These are phyloP conservation scores for Penicillium taxi DNA, from an alignment of 495 filamentous ascomycete species.

Conservation along the genomic window DNA sequence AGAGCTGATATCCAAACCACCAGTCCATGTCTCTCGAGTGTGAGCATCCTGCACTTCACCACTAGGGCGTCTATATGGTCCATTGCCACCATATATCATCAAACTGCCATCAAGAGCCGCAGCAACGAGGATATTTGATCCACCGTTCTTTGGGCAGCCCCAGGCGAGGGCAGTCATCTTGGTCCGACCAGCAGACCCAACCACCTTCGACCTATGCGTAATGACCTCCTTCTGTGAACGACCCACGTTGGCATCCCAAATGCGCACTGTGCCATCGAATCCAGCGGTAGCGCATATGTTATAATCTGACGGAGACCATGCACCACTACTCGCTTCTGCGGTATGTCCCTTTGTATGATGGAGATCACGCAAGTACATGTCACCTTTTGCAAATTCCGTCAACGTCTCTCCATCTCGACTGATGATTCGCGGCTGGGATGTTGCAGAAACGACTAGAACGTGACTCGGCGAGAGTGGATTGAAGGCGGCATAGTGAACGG, in stretches of 20 bases:
- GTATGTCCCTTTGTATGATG: conserved; percentile 95
- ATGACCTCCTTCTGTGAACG: conserved; percentile 86
- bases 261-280: conserved; percentile 86
- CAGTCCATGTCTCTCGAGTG: conserved; percentile 77
- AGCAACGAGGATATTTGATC: conserved; percentile 70
- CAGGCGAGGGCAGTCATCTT: conserved; percentile 90
- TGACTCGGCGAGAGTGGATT: conserved; percentile 73
- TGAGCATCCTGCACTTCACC: conserved; percentile 85
- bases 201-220: conserved; percentile 81
- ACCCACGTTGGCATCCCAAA: conserved; percentile 91
- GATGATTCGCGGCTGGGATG: conserved; percentile 81
- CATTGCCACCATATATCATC: conserved; percentile 86
- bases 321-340: conserved; percentile 76
- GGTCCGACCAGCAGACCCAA: conserved; percentile 80
- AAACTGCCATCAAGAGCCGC: conserved; percentile 84
- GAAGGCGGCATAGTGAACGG: conserved; percentile 78
- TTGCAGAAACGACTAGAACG: conserved; percentile 78
- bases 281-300: conserved; percentile 83
- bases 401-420: conserved; percentile 78
- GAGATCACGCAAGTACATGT: conserved; percentile 96
- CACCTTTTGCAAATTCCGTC: conserved; percentile 87
- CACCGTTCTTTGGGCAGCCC: conserved; percentile 70
- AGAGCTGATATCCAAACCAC: conserved; percentile 81
- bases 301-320: conserved; percentile 78
- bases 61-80: conserved; percentile 76